Percentiles rank a stretch among this genome's conserved stretches.
Evolutionary conservation across 371 early-diverging fungal species (phyloP).

Genomic region (Capniomyces stellatus): DNA sequence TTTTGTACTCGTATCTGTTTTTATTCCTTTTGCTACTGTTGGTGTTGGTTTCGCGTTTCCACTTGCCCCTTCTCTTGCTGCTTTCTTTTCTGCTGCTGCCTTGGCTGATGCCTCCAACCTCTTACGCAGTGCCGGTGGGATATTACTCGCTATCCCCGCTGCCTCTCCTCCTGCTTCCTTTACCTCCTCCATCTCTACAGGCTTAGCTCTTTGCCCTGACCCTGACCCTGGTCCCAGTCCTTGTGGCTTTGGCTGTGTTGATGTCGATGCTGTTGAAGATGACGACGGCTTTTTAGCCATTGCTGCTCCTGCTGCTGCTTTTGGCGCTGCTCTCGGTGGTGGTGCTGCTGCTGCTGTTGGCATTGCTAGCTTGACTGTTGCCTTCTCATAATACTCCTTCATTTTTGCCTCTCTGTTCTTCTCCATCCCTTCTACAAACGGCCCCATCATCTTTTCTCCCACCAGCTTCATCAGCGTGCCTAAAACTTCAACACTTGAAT

Average conservation of each 20-base stretch:
- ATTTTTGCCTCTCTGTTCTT: conserved; percentile 72
- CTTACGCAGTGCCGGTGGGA: conserved; percentile 25
- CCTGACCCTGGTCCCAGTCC: conserved; percentile 4
- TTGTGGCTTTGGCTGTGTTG: conserved; percentile 1
- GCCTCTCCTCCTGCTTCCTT: conserved; percentile 9
- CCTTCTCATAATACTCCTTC: conserved; percentile 67
- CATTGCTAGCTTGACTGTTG: conserved; percentile 31
- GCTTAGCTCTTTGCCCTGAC: conserved; percentile 27
- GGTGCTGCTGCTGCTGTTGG: background rate
- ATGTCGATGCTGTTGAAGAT: background rate
- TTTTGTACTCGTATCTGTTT: conserved; percentile 19
- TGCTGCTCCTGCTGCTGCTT: background rate
- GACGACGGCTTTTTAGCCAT: background rate
- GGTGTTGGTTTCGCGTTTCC: conserved; percentile 12
- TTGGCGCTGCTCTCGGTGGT: background rate
- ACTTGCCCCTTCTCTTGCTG: conserved; percentile 19
- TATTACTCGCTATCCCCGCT: conserved; percentile 17
- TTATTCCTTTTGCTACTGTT: conserved; percentile 17
- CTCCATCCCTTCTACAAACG: conserved; percentile 67
- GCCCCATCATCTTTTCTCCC: conserved; percentile 51
- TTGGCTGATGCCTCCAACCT: conserved; percentile 29
- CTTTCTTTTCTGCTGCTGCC: conserved; percentile 47
- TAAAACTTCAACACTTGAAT: conserved; percentile 68
- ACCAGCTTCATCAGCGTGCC: conserved; percentile 76
- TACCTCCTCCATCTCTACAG: conserved; percentile 24